Conservation (phyloP, 208 protist genomes). For the Entamoeba invadens region DNA sequence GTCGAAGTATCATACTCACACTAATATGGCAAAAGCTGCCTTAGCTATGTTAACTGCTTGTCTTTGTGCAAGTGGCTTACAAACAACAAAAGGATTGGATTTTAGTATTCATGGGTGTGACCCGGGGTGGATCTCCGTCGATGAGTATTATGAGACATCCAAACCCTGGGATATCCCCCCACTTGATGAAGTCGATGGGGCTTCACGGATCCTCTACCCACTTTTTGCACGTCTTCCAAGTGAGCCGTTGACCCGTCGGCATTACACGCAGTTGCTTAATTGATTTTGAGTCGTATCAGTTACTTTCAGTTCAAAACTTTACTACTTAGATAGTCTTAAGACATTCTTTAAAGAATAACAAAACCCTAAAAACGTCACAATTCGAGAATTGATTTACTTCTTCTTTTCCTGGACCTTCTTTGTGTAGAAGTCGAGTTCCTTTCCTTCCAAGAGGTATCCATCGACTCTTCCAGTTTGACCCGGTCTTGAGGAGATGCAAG, state of each 20-base stretch:
- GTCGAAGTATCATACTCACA: neutral
- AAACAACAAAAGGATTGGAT: neutral
- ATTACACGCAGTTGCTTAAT: neutral
- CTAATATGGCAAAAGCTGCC: neutral
- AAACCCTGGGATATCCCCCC: neutral
- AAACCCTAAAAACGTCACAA: neutral
- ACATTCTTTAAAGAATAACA: no score
- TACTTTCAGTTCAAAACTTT: neutral
- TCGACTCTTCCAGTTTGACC: constrained; percentile 87
- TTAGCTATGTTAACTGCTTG: neutral
- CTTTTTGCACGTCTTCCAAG: neutral
- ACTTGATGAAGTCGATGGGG: neutral
- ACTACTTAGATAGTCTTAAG: no score
- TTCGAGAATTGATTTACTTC: neutral
- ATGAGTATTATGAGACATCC: neutral
- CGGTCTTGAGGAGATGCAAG: constrained; percentile 78
- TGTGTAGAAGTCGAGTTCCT: constrained; percentile 96
- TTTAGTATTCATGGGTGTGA: neutral
- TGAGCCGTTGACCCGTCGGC: neutral
- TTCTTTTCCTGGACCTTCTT: constrained; percentile 61
- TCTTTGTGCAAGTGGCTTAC: neutral
- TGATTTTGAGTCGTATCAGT: neutral
- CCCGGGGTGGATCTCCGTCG: neutral
- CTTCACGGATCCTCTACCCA: neutral
- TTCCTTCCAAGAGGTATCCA: constrained; percentile 93